Evolutionary conservation across 768 basidiomycete species (phyloP), one percentile per base, ranked within the genome.

Genomic region (Pholiota microspora): DNA sequence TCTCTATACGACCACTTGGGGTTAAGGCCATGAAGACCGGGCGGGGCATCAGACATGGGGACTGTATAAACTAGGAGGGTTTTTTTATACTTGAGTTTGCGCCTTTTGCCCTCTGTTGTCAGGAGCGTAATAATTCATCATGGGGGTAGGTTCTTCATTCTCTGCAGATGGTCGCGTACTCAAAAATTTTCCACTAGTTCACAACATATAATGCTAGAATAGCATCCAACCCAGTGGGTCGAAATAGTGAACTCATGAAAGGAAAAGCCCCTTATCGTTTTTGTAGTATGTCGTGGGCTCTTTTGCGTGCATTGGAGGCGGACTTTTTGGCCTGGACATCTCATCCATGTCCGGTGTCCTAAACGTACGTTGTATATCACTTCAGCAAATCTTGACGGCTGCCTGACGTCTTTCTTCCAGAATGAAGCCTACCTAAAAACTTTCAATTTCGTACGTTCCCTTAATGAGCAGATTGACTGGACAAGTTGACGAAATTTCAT

Each of bases 291-390:
- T 89, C 54, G 88, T 89, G 52, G 88, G 88, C 27, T 83, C 85
- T 15, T 90, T 90, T 69, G 88, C 88, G 68, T 90, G 88, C 67
- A 89, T 90, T 58, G 88, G 88, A 32, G 87, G 88, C 60, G 85
- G 85, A 46, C 79, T 90, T 32, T 90, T 89, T 64, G 88, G 88
- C 67, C 67, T 90, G 73, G 88, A 90, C 75, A 88, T 90, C 64
- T 86, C 87, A 62, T 89, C 86, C 64, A 89, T 89, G 88, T 86
- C 88, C 48, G 87, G 84, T 7, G 86, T 89, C 49, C 70, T 89
- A 59, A 85, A 65, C 52, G 70, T 69, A 47, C 48, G 69, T 62
- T 18, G 7, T 7, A 10, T 16, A 23, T n/a, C 7, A 13, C 48
- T 7, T 13, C 29, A 31, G 8, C 0, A 28, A 21, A 25, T 46